Percentiles rank a stretch among this genome's conserved stretches.
Conservation (phyloP, 345 rosid species). For the Arabidopsis suecica region DNA sequence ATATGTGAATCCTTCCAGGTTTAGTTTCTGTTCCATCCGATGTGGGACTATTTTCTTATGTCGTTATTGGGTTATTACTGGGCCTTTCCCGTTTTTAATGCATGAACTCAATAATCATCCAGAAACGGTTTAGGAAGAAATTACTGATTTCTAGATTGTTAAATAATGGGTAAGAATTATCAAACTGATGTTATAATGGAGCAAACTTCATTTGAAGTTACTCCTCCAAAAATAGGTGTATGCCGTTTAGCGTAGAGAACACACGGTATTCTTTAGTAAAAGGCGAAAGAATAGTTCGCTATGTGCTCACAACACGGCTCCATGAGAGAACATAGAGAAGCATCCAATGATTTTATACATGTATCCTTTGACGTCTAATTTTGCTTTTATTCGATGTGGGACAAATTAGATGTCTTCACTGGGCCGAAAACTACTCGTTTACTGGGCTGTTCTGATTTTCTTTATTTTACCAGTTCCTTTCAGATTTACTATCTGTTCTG, state of each 20-base stretch:
- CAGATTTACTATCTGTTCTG: background rate
- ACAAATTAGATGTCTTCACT: background rate
- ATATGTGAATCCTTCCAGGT: too few species aligned
- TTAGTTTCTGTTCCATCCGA: background rate
- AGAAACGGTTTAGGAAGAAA: background rate
- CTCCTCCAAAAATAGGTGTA: conserved; percentile 43
- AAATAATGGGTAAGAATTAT: background rate
- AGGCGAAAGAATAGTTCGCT: conserved; percentile 67
- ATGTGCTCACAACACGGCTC: conserved; percentile 45
- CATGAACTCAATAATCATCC: too few species aligned
- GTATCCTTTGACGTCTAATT: background rate
- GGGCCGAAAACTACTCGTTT: background rate
- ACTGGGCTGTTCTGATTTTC: background rate
- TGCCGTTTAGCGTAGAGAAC: conserved; percentile 26
- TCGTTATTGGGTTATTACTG: background rate
- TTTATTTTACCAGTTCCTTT: background rate
- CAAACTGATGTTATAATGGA: background rate
- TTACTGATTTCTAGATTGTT: background rate
- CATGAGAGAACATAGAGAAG: accelerated
- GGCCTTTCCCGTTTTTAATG: background rate
- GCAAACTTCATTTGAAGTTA: background rate
- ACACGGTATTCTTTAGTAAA: conserved; percentile 67
- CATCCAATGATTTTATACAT: background rate
- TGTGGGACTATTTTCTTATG: background rate
- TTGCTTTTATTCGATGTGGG: conserved; percentile 32